phyloP scores from a whole-genome alignment of 2,329 filamentous ascomycete genomes.

The Calonectria montana region DNA sequence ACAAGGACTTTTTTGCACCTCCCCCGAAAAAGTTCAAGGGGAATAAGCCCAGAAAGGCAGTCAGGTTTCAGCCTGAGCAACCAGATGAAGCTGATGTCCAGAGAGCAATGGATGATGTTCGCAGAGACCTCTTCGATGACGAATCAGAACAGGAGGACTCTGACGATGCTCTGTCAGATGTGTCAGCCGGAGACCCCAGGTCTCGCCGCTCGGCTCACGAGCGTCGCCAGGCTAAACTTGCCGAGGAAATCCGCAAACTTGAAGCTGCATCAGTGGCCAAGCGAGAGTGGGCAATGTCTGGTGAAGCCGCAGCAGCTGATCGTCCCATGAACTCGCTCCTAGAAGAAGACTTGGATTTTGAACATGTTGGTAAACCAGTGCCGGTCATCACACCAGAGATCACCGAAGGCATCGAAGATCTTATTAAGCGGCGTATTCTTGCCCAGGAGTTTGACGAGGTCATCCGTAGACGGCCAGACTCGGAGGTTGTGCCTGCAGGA shows the following conservation, averaged over 20 bases:
- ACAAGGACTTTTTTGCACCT: constrained; percentile 93
- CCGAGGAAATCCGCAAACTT: constrained; percentile 89
- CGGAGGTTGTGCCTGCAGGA: constrained; percentile 69
- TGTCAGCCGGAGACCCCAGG: constrained; percentile 75
- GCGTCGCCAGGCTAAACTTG: constrained; percentile 84
- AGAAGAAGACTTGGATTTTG: constrained; percentile 95
- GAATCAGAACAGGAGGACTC: constrained; percentile 73
- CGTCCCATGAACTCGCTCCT: constrained; percentile 92
- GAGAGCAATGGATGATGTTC: constrained; percentile 86
- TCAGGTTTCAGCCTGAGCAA: constrained; percentile 53
- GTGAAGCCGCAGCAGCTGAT: constrained; percentile 85
- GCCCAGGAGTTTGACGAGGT: constrained; percentile 94
- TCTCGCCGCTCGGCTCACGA: constrained; percentile 88
- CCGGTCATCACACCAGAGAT: constrained; percentile 93
- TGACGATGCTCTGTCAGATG: constrained; percentile 72
- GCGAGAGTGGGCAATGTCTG: constrained; percentile 88
- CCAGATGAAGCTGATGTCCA: constrained; percentile 76
- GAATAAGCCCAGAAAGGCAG: constrained; percentile 56
- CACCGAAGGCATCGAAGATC: constrained; percentile 89
- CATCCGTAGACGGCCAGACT: constrained; percentile 81
- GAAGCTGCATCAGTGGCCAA: constrained; percentile 91
- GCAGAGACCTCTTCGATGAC: constrained; percentile 91
- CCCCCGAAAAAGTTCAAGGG: constrained; percentile 77
- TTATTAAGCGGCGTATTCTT: constrained; percentile 94
- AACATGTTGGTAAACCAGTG: constrained; percentile 93